These are phyloP conservation scores for Nepenthes mirabilis DNA, from an alignment of 148 eudicot genomes.

Conservation along the genomic window DNA sequence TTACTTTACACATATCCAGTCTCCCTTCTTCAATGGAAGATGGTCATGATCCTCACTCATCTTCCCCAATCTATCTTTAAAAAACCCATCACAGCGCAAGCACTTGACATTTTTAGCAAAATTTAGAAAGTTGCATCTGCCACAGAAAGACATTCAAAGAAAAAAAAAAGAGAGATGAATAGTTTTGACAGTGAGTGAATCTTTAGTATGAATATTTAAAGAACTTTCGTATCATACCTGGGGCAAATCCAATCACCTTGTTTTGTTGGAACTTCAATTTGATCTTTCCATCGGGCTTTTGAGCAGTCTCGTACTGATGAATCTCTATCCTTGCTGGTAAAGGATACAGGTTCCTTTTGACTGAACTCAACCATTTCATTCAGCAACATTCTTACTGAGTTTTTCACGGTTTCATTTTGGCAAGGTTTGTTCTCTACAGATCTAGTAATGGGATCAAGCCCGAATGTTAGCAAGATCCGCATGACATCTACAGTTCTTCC, in stretches of 20 bases:
- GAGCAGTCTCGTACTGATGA: slow-evolving; percentile 10
- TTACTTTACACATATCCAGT: slow-evolving; percentile 55
- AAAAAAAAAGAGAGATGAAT: background rate
- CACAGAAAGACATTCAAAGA: background rate
- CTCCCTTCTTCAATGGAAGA: slow-evolving; percentile 45
- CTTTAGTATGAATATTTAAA: background rate
- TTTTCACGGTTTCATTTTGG: slow-evolving; percentile 22
- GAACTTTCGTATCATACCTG: slow-evolving; percentile 15
- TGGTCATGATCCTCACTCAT: slow-evolving; percentile 21
- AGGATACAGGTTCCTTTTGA: slow-evolving; percentile 11
- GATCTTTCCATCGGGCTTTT: slow-evolving; percentile 10
- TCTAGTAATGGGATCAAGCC: slow-evolving; percentile 25
- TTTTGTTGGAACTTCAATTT: slow-evolving; percentile 13
- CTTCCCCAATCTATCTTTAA: slow-evolving; percentile 19
- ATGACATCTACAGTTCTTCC: slow-evolving; percentile 57
- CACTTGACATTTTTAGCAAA: slow-evolving; percentile 39
- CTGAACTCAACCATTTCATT: slow-evolving; percentile 30
- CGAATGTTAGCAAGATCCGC: slow-evolving; percentile 38
- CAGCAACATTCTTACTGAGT: slow-evolving; percentile 39
- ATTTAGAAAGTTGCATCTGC: slow-evolving; percentile 44
- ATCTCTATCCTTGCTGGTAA: slow-evolving; percentile 9
- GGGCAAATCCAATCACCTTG: slow-evolving; percentile 54
- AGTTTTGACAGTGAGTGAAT: background rate
- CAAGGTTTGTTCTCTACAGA: slow-evolving; percentile 31
- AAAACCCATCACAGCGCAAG: slow-evolving; percentile 24